These are phyloP conservation scores for Vigna mungo DNA, from an alignment of 306 rosid genomes.

Conservation along the genomic window DNA sequence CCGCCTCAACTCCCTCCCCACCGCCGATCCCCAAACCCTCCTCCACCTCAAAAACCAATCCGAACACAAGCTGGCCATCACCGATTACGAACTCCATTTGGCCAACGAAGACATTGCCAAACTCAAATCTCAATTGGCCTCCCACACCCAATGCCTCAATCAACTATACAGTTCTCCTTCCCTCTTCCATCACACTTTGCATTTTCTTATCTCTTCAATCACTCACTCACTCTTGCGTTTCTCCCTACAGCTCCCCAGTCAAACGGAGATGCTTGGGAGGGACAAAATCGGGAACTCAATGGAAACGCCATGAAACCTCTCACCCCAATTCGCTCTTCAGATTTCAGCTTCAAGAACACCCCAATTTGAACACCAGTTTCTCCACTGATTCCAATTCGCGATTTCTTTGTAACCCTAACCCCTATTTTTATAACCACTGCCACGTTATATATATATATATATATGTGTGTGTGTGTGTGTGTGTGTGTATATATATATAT, in stretches of 20 bases:
- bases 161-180: conserved; percentile 51
- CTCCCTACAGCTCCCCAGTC: conserved; percentile 43
- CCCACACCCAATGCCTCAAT: conserved; percentile 52
- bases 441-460: too few species aligned
- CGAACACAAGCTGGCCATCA: conserved; percentile 76
- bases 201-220: neutral
- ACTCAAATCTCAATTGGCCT: conserved; percentile 64
- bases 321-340: conserved; percentile 27
- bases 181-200: neutral
- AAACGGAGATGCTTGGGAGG: conserved; percentile 45
- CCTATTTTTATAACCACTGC: too few species aligned
- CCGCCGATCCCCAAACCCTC: conserved; percentile 83
- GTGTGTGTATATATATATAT: too few species aligned
- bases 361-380: too few species aligned
- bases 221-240: too few species aligned
- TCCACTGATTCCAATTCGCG: too few species aligned
- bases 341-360: too few species aligned
- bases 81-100: conserved; percentile 88
- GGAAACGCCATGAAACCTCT: conserved; percentile 61
- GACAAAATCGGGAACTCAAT: conserved; percentile 34
- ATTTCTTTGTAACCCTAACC: too few species aligned
- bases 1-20: conserved; percentile 61
- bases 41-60: conserved; percentile 74
- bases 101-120: conserved; percentile 82
- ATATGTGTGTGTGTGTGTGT: too few species aligned